These are phyloP conservation scores for Thermoascus crustaceus DNA, from an alignment of 2,329 filamentous ascomycete genomes.

Conservation along the genomic window DNA sequence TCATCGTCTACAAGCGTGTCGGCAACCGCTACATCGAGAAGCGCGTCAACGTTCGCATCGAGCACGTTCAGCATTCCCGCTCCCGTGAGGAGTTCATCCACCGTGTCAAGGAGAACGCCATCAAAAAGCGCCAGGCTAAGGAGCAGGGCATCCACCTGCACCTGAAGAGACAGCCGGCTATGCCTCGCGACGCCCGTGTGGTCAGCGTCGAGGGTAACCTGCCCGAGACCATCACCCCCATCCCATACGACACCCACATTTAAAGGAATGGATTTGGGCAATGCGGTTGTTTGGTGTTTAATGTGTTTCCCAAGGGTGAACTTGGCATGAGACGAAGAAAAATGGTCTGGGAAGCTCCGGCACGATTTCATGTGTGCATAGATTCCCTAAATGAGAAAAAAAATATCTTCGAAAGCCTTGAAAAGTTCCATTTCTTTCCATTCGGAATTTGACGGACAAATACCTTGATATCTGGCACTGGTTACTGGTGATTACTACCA, in stretches of 20 bases:
- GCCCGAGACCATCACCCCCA: slow-evolving; percentile 83
- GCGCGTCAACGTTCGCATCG: slow-evolving; percentile 97
- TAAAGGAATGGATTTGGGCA: slow-evolving; percentile 47
- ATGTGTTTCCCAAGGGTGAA: slow-evolving; percentile 25
- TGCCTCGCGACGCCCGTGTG: slow-evolving; percentile 71
- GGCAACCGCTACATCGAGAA: slow-evolving; percentile 99
- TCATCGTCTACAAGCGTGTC: slow-evolving; percentile 99
- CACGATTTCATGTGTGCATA: slow-evolving; percentile 34
- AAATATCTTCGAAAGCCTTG: slow-evolving; percentile 20
- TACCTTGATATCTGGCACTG: too few relatives aligned
- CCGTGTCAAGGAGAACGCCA: slow-evolving; percentile 94
- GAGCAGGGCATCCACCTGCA: slow-evolving; percentile 75
- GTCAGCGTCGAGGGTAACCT: slow-evolving; percentile 73
- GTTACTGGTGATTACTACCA: too few relatives aligned
- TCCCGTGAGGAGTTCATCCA: slow-evolving; percentile 94
- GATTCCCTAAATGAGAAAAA: slow-evolving; percentile 38
- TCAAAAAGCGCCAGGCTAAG: slow-evolving; percentile 88
- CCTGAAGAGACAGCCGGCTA: slow-evolving; percentile 81
- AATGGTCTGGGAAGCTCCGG: slow-evolving; percentile 32
- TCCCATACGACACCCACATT: slow-evolving; percentile 98
- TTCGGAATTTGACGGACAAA: too few relatives aligned
- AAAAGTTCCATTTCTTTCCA: slow-evolving; percentile 23
- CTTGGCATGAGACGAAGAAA: slow-evolving; percentile 33
- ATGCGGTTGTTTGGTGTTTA: slow-evolving; percentile 34
- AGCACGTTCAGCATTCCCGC: slow-evolving; percentile 91